Evolutionary conservation across 169 alveolate species (phyloP), one percentile per base, ranked within the genome.

Genomic region (Perkinsus marinus): DNA sequence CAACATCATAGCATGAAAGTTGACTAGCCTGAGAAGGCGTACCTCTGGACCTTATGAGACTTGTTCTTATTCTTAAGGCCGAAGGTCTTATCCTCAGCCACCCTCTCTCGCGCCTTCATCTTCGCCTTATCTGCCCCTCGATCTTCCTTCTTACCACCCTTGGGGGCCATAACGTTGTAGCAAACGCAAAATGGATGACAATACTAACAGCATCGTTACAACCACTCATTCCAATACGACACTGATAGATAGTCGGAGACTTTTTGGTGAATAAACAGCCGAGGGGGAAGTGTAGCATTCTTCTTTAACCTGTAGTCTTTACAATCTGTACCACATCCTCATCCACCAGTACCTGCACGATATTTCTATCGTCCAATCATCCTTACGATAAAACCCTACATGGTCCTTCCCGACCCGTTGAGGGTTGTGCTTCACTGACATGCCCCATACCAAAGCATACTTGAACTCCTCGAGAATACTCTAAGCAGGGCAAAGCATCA

Each of bases 391-490:
- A 90, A 36, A 37, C 26, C n/a, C 39, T 34, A 96, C 97, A 93
- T 98, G 99, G 68, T 98, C 99, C 93, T 97, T 98, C 39, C 99
- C 99, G 39, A 97, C 98, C 94, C 95, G 97, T 94, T 98, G 98
- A 37, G 99, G 99, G 95, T 96, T 97, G 93, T 98, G 99, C 94
- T 98, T 98, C 19, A 97, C 99, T 43, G 99, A 97, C 89, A 95
- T 95, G 3, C 99, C 99, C 99, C 99, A 99, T 38, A 99, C 99
- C 91, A 98, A 93, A 26, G 99, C 99, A 90, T 97, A 98, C 95
- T 98, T 98, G 94, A 96, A 94, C 92, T 97, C 98, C 37, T 95
- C 93, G 38, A 96, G 96, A 16, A 57, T 57, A 26, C 79, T 57
- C 79, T 57, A 16, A 19, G 34, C 7, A 16, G 22, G 26, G 22